Conservation (phyloP, 164 flowering plant species). For the Akebia trifoliata region DNA sequence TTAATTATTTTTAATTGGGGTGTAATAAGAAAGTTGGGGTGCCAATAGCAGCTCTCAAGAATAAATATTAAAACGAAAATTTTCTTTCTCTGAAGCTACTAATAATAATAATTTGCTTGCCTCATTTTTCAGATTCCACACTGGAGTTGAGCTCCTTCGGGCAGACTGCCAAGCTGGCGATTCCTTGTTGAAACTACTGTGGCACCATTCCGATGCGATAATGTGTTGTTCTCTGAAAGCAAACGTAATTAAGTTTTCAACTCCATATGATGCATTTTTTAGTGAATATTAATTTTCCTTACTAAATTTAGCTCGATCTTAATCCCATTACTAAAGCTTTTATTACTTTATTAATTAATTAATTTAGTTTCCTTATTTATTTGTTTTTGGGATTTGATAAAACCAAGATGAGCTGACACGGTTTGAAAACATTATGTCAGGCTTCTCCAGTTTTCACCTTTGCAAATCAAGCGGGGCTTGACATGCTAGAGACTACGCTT, state of each 20-base stretch:
- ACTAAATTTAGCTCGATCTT: no score
- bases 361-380: no score
- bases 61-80: no score
- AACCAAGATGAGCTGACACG: constrained; percentile 1
- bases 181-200: constrained; percentile 57
- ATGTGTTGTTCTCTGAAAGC: constrained; percentile 79
- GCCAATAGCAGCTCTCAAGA: no score
- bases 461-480: constrained; percentile 76
- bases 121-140: constrained; percentile 43
- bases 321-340: no score
- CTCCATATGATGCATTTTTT: background rate
- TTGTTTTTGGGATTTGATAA: background rate
- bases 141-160: constrained; percentile 59
- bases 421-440: constrained; percentile 25
- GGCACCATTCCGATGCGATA: constrained; percentile 76
- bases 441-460: constrained; percentile 65
- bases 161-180: constrained; percentile 45
- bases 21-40: no score
- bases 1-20: no score
- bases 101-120: background rate
- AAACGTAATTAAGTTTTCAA: constrained; percentile 29
- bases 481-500: constrained; percentile 78
- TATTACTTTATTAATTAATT: no score
- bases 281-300: background rate
- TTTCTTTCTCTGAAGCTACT: no score